phyloP scores from a whole-genome alignment of 495 filamentous ascomycete genomes.

The Lasiosphaeris hirsuta region DNA sequence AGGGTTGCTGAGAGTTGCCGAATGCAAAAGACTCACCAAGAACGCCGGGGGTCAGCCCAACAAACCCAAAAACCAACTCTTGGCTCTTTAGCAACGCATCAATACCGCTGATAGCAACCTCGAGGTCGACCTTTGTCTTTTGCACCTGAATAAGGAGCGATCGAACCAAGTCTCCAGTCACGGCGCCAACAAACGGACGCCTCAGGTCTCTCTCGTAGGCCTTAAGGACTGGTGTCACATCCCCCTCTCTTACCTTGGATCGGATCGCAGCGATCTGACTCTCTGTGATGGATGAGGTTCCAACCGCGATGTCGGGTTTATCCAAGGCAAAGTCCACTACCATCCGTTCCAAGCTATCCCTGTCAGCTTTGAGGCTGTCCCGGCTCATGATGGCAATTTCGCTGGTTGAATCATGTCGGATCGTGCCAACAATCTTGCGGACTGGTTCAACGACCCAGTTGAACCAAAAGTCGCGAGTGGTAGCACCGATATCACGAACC shows the following conservation, averaged over 20 bases:
- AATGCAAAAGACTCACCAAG: conserved; percentile 37
- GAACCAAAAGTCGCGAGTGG: conserved; percentile 81
- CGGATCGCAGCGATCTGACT: conserved; percentile 65
- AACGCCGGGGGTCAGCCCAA: conserved; percentile 86
- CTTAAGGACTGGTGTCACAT: conserved; percentile 83
- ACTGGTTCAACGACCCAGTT: conserved; percentile 93
- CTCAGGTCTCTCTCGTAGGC: conserved; percentile 87
- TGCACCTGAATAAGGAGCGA: conserved; percentile 94
- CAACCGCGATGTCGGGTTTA: conserved; percentile 55
- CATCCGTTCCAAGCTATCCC: conserved; percentile 92
- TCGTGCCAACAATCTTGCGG: conserved; percentile 80
- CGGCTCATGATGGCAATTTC: conserved; percentile 96
- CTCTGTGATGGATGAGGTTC: conserved; percentile 45
- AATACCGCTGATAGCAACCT: conserved; percentile 92
- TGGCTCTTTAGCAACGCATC: conserved; percentile 91
- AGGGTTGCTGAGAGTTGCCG: not conserved
- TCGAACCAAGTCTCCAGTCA: conserved; percentile 82
- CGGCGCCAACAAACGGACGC: conserved; percentile 70
- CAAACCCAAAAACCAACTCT: conserved; percentile 94
- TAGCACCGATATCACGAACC: conserved; percentile 71
- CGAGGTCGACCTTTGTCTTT: conserved; percentile 97
- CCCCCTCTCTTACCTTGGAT: conserved; percentile 78
- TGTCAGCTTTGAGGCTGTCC: conserved; percentile 80
- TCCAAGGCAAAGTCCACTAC: conserved; percentile 91
- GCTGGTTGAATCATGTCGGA: conserved; percentile 82